Percentiles rank a stretch among this genome's conserved stretches.
Evolutionary conservation across 1,284 basidiomycete species (phyloP).

Genomic region (Earliella scabrosa): DNA sequence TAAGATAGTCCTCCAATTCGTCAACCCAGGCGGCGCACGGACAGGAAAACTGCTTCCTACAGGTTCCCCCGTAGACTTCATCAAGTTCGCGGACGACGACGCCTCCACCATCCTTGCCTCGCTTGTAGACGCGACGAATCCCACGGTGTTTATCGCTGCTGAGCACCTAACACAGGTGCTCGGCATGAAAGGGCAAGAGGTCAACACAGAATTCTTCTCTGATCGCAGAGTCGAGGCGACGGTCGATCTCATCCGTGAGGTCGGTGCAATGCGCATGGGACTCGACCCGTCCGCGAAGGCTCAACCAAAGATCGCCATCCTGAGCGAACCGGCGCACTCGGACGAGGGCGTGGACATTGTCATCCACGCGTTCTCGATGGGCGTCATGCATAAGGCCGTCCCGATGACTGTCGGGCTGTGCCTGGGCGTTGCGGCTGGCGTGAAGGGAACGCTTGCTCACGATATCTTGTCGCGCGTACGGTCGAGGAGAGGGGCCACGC

Average conservation of each 20-base stretch:
- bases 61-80: conserved; percentile 49
- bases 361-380: conserved; percentile 74
- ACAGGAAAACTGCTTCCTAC: conserved; percentile 75
- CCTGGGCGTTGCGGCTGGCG: conserved; percentile 64
- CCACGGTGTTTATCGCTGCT: conserved; percentile 63
- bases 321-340: conserved; percentile 42
- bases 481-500: conserved; percentile 19
- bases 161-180: conserved; percentile 48
- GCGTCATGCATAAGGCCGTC: conserved; percentile 71
- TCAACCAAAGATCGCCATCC: conserved; percentile 73
- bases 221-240: conserved; percentile 36
- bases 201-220: conserved; percentile 27
- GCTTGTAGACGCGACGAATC: conserved; percentile 76
- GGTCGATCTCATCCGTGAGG: conserved; percentile 59
- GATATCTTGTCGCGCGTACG: conserved; percentile 40
- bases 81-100: conserved; percentile 38
- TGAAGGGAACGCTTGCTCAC: conserved; percentile 57
- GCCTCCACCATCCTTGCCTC: conserved; percentile 45
- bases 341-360: conserved; percentile 50
- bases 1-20: conserved; percentile 67
- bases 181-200: conserved; percentile 24
- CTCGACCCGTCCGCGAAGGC: conserved; percentile 63
- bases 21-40: conserved; percentile 66
- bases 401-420: conserved; percentile 79
- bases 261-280: conserved; percentile 65